Conservation (phyloP, 73 alveolate genomes). For the Paramecium tetraurelia region DNA sequence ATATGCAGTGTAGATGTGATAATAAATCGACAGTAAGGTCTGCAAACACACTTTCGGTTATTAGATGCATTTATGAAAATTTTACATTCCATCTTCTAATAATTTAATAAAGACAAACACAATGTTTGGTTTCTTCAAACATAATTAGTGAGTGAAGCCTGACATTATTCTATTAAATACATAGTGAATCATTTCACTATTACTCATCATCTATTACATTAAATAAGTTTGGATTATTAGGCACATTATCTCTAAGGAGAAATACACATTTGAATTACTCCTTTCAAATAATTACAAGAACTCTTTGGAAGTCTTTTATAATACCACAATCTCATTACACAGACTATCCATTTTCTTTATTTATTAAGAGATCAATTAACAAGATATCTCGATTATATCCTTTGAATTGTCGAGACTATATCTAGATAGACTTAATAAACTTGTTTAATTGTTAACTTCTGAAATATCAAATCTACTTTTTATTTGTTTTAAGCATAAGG, state of each 20-base stretch:
- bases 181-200: neutral
- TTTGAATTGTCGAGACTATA: neutral
- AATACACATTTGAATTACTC: neutral
- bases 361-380: conserved; percentile 27
- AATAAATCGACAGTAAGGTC: neutral
- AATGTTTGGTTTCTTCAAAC: neutral
- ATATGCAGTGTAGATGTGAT: conserved; percentile 9
- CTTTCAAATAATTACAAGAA: neutral
- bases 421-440: conserved; percentile 43
- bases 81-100: conserved; percentile 24
- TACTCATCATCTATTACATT: neutral
- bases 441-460: neutral
- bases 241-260: conserved; percentile 27
- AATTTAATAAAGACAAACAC: neutral
- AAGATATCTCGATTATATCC: conserved; percentile 30
- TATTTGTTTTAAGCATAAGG: neutral
- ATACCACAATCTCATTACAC: neutral
- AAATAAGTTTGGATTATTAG: neutral
- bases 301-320: neutral
- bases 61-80: conserved; percentile 1
- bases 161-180: conserved; percentile 11
- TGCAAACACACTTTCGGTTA: neutral
- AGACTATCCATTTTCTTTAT: neutral
- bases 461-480: neutral
- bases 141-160: neutral